Evolutionary conservation across 805 yeast genomes (phyloP), one percentile per base, ranked within the genome.

Genomic region (Cyberlindnera meyerae): DNA sequence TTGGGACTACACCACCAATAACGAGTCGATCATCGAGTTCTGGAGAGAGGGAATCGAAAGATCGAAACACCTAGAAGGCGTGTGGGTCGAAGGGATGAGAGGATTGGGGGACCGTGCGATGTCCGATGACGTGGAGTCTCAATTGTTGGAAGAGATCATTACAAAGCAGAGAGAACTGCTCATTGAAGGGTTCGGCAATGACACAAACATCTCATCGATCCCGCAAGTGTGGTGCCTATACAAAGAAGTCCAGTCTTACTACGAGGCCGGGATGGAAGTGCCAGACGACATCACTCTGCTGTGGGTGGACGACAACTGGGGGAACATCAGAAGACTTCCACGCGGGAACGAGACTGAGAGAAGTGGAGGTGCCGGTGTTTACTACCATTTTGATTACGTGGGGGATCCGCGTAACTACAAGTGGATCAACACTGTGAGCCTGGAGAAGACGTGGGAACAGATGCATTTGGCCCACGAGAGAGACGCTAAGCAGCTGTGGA

Each of bases 271-370:
- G 1, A 33, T 40, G 38, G 11, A 13, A 8, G 44, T 40, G 7
- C 44, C 44, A 12, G 40, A 36, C 16, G 44, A 40, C 16, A 40
- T 40, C 24, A 36, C 29, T 8, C 29, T 40, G 8, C 29, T 40
- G 3, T 40, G 44, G 44, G 40, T 36, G 6, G 44, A 40, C 16
- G 44, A 40, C 28, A 40, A 40, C 31, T 40, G 44, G 44, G 44
- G 44, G 14, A 40, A 40, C 29, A 40, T 40, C 29, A 26, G 44
- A 30, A 35, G 44, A 18, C 16, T 40, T 6, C 44, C 44, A 14
- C 34, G 27, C 13, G 40, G 40, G 2, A 36, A 40, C 13, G 44
- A 40, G 32, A 36, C 40, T 9, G 35, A 33, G 22, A 33, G 44
- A 30, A 5, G 29, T 1, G 44, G 44, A 7, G 44, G 44, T 27